phyloP scores from a whole-genome alignment of 2,329 filamentous ascomycete genomes.

The Hypoxylon sp. region DNA sequence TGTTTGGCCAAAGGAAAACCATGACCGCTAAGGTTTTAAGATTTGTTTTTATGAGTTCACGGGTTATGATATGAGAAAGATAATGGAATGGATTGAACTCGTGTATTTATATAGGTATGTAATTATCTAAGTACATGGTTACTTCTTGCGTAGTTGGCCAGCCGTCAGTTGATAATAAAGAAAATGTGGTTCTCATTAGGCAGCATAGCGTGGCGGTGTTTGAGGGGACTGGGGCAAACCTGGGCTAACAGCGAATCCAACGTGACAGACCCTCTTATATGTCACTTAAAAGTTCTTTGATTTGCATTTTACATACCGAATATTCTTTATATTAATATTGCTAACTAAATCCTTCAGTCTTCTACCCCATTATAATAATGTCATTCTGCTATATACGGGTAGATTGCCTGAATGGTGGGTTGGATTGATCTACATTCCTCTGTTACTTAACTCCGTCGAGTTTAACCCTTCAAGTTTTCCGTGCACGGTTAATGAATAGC shows the following conservation, averaged over 20 bases:
- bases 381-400: not conserved
- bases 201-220: not conserved
- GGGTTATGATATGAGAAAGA: not conserved
- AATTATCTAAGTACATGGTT: not conserved
- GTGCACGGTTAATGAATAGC: too few species aligned
- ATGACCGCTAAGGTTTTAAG: conserved; percentile 11
- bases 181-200: conserved; percentile 1
- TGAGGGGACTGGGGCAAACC: not conserved
- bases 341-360: not conserved
- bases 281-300: not conserved
- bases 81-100: not conserved
- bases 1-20: conserved; percentile 15
- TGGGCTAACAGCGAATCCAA: not conserved
- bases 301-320: not conserved
- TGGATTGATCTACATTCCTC: not conserved
- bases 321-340: not conserved
- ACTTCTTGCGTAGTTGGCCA: not conserved
- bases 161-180: not conserved
- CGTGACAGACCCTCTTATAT: not conserved
- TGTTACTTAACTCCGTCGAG: not conserved
- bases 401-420: not conserved
- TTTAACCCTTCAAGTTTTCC: not conserved
- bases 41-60: not conserved
- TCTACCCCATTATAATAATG: not conserved
- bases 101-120: not conserved